Conservation (phyloP, 1,139 yeast genomes). For the Pichia sp. region DNA sequence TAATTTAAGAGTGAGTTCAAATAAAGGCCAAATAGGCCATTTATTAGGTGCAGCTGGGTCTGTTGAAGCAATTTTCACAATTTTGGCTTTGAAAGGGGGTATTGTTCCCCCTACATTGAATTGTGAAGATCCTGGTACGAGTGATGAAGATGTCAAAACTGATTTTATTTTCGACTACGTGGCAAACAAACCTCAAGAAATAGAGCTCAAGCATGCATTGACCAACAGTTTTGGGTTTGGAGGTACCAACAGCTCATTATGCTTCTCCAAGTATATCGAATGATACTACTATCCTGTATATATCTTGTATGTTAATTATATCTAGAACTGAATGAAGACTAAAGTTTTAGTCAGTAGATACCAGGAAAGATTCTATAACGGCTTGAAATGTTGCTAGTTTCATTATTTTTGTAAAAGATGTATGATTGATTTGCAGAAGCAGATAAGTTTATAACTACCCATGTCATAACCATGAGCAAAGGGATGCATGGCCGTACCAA, state of each 20-base stretch:
- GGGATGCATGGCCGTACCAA: constrained; percentile 18
- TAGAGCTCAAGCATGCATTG: constrained; percentile 42
- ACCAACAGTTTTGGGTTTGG: constrained; percentile 97
- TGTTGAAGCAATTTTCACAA: constrained; percentile 80
- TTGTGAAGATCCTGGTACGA: constrained; percentile 50
- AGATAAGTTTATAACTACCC: constrained; percentile 61
- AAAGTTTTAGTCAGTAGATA: constrained; percentile 26
- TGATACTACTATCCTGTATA: background rate
- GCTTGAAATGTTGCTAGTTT: background rate
- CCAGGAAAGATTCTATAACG: constrained; percentile 37
- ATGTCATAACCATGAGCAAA: constrained; percentile 34
- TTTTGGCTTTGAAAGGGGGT: constrained; percentile 56
- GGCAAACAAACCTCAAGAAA: constrained; percentile 40
- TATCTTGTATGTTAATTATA: background rate
- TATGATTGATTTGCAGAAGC: constrained; percentile 60
- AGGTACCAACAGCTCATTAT: constrained; percentile 81
- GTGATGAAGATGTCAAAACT: constrained; percentile 35
- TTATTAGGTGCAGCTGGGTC: constrained; percentile 95
- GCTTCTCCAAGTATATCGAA: constrained; percentile 35
- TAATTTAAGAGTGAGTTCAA: constrained; percentile 55
- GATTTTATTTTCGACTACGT: constrained; percentile 61
- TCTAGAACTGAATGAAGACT: background rate
- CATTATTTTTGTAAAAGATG: constrained; percentile 42
- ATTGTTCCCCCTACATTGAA: constrained; percentile 79
- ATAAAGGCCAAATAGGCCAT: constrained; percentile 93